Evolutionary conservation across 768 basidiomycete genomes (phyloP), one percentile per base, ranked within the genome.

Genomic region (Suillus variegatus): DNA sequence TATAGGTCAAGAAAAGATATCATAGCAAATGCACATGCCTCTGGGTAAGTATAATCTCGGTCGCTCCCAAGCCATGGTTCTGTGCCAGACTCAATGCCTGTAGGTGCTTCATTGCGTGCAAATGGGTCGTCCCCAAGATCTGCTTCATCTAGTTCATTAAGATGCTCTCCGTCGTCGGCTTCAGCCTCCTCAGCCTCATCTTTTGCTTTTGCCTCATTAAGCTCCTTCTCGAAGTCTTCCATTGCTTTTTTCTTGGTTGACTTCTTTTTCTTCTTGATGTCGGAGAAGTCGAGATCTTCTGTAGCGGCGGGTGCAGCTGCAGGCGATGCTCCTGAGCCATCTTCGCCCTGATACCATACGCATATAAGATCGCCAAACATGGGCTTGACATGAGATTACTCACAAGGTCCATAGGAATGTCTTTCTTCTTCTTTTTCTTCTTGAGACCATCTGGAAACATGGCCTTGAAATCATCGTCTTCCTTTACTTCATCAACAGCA

Each of bases 221-320:
- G 81, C 78, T 95, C 94, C 77, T 94, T 95, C 83, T 97, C 95
- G 72, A 97, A 97, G 1, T 93, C 95, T 74, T 97, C 94, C 71
- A 97, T 89, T 2, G 92, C 88, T 22, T 90, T 86, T 81, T 97
- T 98, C 82, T 96, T 97, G 80, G 90, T 89, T 66, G 85, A 80
- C 74, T 95, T 95, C 81, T 95, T 96, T 83, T 96, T 96, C 84
- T 95, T 97, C 82, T 98, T 97, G 77, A 98, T 84, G 75, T 98
- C 97, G 8, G 92, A 94, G 76, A 98, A 98, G 80, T 95, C 93
- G 65, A 96, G 84, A 71, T 95, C 95, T 67, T 92, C 94, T 13
- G 86, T 81, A 6, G 82, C 82, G 64, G 83, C 66, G 14, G 69
- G 71, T 54, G 72, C 61, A 5, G 70, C 71, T 20, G 90, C 87